Percentiles rank a stretch among this genome's conserved stretches.
phyloP scores from a whole-genome alignment of 345 rosid genomes.

The Gossypium sturtianum region DNA sequence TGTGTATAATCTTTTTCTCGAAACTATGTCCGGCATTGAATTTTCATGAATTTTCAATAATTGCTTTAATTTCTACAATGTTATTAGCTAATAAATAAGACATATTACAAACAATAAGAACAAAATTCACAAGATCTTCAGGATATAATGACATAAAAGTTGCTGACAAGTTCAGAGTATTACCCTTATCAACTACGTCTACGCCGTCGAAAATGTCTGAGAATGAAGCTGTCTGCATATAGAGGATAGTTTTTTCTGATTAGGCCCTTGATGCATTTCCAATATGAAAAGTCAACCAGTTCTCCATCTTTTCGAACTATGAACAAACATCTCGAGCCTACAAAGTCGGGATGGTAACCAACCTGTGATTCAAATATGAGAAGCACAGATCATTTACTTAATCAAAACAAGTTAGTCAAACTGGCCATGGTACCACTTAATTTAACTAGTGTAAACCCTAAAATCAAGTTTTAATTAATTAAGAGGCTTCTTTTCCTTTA shows the following conservation, averaged over 20 bases:
- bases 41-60: background rate
- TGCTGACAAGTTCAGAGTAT: slow-evolving; percentile 4
- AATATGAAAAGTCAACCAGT: slow-evolving; percentile 56
- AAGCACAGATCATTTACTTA: slow-evolving; percentile 8
- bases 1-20: background rate
- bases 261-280: slow-evolving; percentile 96
- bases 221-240: slow-evolving; percentile 85
- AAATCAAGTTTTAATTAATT: background rate
- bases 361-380: slow-evolving; percentile 7
- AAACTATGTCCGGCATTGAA: background rate
- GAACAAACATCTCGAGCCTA: slow-evolving; percentile 3
- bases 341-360: slow-evolving; percentile 5
- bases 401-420: slow-evolving; percentile 6
- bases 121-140: background rate
- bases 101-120: slow-evolving; percentile 9
- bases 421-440: background rate
- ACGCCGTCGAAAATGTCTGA: slow-evolving; percentile 70
- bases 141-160: background rate
- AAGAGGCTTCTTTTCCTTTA: background rate
- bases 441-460: background rate
- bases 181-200: slow-evolving; percentile 40
- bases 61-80: background rate
- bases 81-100: slow-evolving; percentile 7
- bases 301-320: slow-evolving; percentile 6
- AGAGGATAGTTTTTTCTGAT: slow-evolving; percentile 87